Conservation (phyloP, 768 basidiomycete species). For the Tricholoma sp. region DNA sequence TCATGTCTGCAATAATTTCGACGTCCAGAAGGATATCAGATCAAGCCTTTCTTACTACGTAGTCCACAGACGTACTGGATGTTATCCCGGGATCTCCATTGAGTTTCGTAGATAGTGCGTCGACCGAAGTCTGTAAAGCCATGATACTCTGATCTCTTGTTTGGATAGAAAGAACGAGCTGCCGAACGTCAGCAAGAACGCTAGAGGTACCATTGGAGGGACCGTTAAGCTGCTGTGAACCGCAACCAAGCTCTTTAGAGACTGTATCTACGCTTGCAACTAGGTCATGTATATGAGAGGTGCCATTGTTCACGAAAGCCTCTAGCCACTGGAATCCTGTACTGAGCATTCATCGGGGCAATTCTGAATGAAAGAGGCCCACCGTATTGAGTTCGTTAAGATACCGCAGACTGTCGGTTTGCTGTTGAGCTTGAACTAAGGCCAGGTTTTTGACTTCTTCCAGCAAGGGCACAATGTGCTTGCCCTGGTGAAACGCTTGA, state of each 20-base stretch:
- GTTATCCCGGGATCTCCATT: conserved; percentile 14
- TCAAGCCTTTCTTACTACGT: neutral
- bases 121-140: conserved; percentile 35
- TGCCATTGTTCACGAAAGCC: conserved; percentile 72
- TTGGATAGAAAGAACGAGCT: conserved; percentile 28
- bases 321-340: conserved; percentile 69
- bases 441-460: conserved; percentile 44
- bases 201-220: conserved; percentile 15
- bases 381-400: conserved; percentile 74
- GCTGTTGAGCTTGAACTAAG: conserved; percentile 51
- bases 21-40: conserved; percentile 2
- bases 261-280: conserved; percentile 57
- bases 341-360: conserved; percentile 1
- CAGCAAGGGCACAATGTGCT: conserved; percentile 42
- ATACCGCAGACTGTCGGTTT: conserved; percentile 71
- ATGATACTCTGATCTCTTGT: conserved; percentile 31
- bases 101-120: conserved; percentile 29
- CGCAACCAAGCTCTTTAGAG: conserved; percentile 44
- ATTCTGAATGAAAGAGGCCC: conserved; percentile 13
- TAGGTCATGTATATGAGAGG: conserved; percentile 61
- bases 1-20: conserved; percentile 42
- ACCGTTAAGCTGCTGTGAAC: neutral
- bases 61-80: conserved; percentile 11
- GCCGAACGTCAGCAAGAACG: conserved; percentile 33
- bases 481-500: neutral